Evolutionary conservation across 768 basidiomycete genomes (phyloP).

Genomic region (Austroboletus eburneus): DNA sequence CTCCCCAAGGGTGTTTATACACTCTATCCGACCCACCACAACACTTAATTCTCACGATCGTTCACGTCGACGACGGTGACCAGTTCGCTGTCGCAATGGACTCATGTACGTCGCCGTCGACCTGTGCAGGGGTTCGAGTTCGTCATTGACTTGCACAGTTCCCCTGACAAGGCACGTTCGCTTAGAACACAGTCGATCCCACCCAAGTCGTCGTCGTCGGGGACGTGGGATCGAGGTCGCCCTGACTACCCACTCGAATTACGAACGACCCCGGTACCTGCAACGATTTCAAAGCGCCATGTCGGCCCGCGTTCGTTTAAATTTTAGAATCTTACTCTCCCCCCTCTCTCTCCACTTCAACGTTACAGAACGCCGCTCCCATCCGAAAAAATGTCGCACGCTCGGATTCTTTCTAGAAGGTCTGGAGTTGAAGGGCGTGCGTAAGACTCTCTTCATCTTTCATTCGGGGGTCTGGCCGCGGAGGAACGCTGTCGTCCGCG

Average conservation of each 20-base stretch:
- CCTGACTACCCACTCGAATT: neutral
- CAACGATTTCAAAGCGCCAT: no score
- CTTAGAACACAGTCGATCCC: slow-evolving; percentile 3
- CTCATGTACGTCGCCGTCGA: no score
- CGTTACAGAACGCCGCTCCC: slow-evolving; percentile 4
- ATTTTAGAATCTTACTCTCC: neutral
- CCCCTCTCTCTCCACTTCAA: neutral
- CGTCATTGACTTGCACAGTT: neutral
- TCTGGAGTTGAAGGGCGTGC: no score
- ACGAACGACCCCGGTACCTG: no score
- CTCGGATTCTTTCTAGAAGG: neutral
- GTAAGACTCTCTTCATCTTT: no score
- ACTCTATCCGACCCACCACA: neutral
- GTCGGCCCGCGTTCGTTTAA: neutral
- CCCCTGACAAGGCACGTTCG: neutral
- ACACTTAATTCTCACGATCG: neutral
- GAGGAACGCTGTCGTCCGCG: no score
- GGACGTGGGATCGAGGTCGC: neutral
- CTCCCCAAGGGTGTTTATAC: neutral
- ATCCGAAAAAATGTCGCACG: neutral
- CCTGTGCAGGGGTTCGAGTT: no score
- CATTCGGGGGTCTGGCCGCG: no score
- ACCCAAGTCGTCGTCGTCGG: neutral
- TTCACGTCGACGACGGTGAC: neutral
- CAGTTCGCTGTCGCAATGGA: neutral